Percentiles rank a stretch among this genome's conserved stretches.
Evolutionary conservation across 164 flowering plant species (phyloP).

Genomic region (Tetracentron sinense): DNA sequence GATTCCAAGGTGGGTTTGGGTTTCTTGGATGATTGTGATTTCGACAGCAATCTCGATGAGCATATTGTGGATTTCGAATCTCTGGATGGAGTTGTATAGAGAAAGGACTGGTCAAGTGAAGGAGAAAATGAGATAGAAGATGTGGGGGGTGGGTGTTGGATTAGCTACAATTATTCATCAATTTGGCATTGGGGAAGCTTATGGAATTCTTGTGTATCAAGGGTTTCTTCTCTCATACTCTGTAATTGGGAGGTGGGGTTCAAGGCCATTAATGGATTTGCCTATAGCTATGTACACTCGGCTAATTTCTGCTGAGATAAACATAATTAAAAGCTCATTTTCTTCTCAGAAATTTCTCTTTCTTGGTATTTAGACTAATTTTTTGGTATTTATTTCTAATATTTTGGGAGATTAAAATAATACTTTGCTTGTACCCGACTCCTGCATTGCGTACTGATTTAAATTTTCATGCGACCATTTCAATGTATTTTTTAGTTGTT

Average conservation of each 20-base stretch:
- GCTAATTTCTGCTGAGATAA: not conserved
- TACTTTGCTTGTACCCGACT: no score
- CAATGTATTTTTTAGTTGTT: no score
- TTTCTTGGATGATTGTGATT: constrained; percentile 74
- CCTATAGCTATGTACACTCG: not conserved
- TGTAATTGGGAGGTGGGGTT: not conserved
- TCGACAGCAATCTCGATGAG: constrained; percentile 57
- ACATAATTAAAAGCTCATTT: no score
- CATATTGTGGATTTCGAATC: constrained; percentile 67
- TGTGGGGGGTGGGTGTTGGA: not conserved
- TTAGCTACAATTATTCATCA: constrained; percentile 1
- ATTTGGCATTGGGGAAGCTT: no score
- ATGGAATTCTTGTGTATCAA: no score
- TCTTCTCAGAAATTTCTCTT: no score
- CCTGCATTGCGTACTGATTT: no score
- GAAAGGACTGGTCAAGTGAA: constrained; percentile 36
- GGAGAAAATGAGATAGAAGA: constrained; percentile 33
- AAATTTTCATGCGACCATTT: no score
- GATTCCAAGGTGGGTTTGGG: constrained; percentile 68
- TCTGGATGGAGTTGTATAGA: constrained; percentile 63
- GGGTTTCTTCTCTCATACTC: not conserved
- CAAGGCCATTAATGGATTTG: not conserved
- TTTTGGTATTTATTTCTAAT: no score
- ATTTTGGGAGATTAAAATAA: no score
- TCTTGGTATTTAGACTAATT: no score